phyloP scores from a whole-genome alignment of 352 stramenopile genomes.

The Saprolegnia parasitica region DNA sequence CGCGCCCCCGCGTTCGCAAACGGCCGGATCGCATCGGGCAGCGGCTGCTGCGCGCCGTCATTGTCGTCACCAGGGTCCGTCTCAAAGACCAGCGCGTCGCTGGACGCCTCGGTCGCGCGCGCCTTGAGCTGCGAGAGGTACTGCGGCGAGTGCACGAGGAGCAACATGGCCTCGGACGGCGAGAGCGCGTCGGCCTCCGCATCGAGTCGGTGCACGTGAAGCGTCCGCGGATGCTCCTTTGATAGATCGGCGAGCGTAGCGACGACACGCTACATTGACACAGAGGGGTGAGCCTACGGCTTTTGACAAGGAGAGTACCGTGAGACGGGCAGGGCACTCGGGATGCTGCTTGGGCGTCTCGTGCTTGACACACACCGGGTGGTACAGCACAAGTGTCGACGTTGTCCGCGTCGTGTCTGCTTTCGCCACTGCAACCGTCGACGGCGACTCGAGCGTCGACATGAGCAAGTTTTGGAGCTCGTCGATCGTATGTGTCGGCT shows the following conservation, averaged over 20 bases:
- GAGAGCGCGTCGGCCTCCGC: slow-evolving; percentile 68
- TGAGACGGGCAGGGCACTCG: slow-evolving; percentile 74
- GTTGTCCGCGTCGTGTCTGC: slow-evolving; percentile 30
- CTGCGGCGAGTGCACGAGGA: slow-evolving; percentile 79
- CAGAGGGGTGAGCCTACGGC: not conserved
- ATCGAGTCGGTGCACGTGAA: slow-evolving; percentile 65
- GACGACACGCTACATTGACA: slow-evolving; percentile 59
- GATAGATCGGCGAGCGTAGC: slow-evolving; percentile 57
- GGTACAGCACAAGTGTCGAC: slow-evolving; percentile 73
- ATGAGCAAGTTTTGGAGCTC: slow-evolving; percentile 70
- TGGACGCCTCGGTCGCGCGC: slow-evolving; percentile 45
- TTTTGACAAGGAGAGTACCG: slow-evolving; percentile 41
- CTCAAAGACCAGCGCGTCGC: slow-evolving; percentile 62
- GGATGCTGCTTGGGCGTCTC: slow-evolving; percentile 78
- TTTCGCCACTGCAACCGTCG: slow-evolving; percentile 19
- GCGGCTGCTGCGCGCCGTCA: not conserved
- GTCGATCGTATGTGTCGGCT: slow-evolving; percentile 45
- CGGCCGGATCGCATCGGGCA: slow-evolving; percentile 36
- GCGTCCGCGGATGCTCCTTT: slow-evolving; percentile 56
- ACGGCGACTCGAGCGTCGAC: slow-evolving; percentile 51
- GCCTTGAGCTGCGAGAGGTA: slow-evolving; percentile 75
- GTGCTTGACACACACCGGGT: slow-evolving; percentile 79
- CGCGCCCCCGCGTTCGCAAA: slow-evolving; percentile 46
- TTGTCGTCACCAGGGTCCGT: slow-evolving; percentile 49
- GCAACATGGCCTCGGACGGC: slow-evolving; percentile 62